phyloP scores from a whole-genome alignment of 1,284 basidiomycete species.

The Sporisorium sorghi region DNA sequence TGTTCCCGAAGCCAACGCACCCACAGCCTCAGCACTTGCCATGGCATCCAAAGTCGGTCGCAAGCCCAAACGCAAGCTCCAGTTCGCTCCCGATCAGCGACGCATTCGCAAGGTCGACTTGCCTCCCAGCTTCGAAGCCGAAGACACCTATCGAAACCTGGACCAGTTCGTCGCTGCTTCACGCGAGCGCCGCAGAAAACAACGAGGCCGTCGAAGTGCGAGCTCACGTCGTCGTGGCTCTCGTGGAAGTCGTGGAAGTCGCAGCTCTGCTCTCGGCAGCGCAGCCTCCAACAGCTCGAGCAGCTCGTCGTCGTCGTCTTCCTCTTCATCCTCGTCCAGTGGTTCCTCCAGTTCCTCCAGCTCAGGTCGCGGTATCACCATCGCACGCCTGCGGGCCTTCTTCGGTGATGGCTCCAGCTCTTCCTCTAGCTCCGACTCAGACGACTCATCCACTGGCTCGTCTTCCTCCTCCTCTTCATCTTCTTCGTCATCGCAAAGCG shows the following conservation, averaged over 20 bases:
- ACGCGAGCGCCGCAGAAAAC: conserved; percentile 40
- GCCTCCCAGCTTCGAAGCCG: conserved; percentile 57
- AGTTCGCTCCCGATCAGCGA: conserved; percentile 63
- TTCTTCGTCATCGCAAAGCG: conserved; percentile 24
- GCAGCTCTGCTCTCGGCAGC: conserved; percentile 39
- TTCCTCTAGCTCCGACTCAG: conserved; percentile 40
- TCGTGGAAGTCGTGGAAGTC: conserved; percentile 44
- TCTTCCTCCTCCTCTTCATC: conserved; percentile 30
- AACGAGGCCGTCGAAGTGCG: conserved; percentile 14
- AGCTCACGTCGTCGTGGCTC: conserved; percentile 31
- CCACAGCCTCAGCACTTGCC: conserved; percentile 44
- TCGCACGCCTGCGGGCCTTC: conserved; percentile 64
- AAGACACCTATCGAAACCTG: conserved; percentile 64
- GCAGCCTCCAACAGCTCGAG: conserved; percentile 43
- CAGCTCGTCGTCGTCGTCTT: conserved; percentile 42
- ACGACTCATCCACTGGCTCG: conserved; percentile 31
- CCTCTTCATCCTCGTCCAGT: conserved; percentile 38
- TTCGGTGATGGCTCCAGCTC: conserved; percentile 63
- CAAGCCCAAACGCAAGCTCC: conserved; percentile 50
- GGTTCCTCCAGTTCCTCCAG: conserved; percentile 30
- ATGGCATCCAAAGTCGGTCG: conserved; percentile 50
- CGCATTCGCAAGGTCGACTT: conserved; percentile 62
- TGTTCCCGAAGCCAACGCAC: conserved; percentile 48
- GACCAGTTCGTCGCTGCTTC: conserved; percentile 62
- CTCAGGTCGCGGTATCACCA: conserved; percentile 55